Evolutionary conservation across 176 grass and related monocot species (phyloP).

Genomic region (Aegilops sharonensis): DNA sequence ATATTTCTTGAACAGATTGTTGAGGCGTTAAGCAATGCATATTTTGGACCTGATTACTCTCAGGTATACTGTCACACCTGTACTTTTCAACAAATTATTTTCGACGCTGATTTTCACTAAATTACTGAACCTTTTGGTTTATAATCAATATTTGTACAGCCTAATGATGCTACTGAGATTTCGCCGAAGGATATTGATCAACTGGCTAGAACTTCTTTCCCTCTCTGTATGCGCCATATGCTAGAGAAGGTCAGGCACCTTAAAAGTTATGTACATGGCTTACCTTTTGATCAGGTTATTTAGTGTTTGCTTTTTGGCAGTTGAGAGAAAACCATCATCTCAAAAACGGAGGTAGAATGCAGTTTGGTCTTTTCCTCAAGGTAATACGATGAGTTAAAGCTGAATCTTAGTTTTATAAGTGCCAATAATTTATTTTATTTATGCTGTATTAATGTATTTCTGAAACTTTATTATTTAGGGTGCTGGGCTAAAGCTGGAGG

Average conservation of each 20-base stretch:
- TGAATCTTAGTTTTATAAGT: background rate
- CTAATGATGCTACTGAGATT: slow-evolving; percentile 72
- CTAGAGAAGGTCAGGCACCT: slow-evolving; percentile 69
- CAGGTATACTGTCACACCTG: slow-evolving; percentile 48
- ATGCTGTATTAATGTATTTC: background rate
- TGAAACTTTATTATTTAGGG: slow-evolving; percentile 45
- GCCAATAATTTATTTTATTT: background rate
- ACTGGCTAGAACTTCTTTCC: slow-evolving; percentile 80
- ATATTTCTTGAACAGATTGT: slow-evolving; percentile 75
- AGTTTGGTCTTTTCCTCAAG: slow-evolving; percentile 98
- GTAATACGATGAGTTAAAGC: slow-evolving; percentile 38
- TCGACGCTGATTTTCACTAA: background rate
- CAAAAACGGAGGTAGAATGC: slow-evolving; percentile 93
- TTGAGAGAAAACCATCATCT: slow-evolving; percentile 97
- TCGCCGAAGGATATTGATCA: slow-evolving; percentile 91
- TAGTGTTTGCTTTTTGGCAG: slow-evolving; percentile 50
- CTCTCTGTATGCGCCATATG: slow-evolving; percentile 97
- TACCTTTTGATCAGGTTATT: slow-evolving; percentile 21
- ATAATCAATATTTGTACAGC: slow-evolving; percentile 45
- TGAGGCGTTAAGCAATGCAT: slow-evolving; percentile 89
- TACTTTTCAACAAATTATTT: slow-evolving; percentile 19
- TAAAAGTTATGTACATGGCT: slow-evolving; percentile 28
- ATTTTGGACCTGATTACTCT: slow-evolving; percentile 98
- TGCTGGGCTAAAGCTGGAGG: slow-evolving; percentile 92
- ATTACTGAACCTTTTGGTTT: slow-evolving; percentile 11